phyloP scores from a whole-genome alignment of 2,329 filamentous ascomycete genomes.

The Fusarium guadeloupense region DNA sequence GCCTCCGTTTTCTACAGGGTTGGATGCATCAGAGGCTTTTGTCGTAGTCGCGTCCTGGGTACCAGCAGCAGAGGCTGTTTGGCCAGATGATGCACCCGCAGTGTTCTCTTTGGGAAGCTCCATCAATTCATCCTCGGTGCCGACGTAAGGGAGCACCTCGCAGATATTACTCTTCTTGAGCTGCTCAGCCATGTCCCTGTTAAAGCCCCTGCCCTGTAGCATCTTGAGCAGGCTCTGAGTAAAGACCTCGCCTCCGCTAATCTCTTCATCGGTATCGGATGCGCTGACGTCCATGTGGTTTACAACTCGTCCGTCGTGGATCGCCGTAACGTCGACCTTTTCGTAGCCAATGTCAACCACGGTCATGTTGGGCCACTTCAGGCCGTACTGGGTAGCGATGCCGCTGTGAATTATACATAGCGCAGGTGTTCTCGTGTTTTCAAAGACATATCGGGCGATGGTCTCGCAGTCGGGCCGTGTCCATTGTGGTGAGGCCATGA shows the following conservation, averaged over 20 bases:
- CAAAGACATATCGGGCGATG: slow-evolving; percentile 94
- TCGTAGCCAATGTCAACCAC: slow-evolving; percentile 91
- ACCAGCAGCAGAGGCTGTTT: slow-evolving; percentile 23
- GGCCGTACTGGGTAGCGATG: slow-evolving; percentile 85
- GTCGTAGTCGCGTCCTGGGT: slow-evolving; percentile 45
- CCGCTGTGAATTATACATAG: slow-evolving; percentile 92
- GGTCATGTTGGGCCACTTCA: slow-evolving; percentile 78
- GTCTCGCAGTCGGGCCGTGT: slow-evolving; percentile 86
- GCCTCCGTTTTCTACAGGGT: slow-evolving; percentile 49
- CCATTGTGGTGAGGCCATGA: slow-evolving; percentile 92
- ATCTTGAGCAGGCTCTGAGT: slow-evolving; percentile 77
- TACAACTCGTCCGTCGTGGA: slow-evolving; percentile 81
- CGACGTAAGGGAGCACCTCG: slow-evolving; percentile 69
- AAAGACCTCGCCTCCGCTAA: slow-evolving; percentile 88
- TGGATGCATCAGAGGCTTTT: slow-evolving; percentile 50
- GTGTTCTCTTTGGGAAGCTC: slow-evolving; percentile 58
- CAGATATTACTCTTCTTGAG: slow-evolving; percentile 73
- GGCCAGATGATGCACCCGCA: slow-evolving; percentile 37
- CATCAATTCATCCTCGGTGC: slow-evolving; percentile 56
- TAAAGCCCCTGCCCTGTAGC: slow-evolving; percentile 68
- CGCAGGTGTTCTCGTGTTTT: slow-evolving; percentile 94
- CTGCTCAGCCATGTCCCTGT: slow-evolving; percentile 74
- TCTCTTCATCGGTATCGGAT: slow-evolving; percentile 57
- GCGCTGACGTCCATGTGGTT: slow-evolving; percentile 71
- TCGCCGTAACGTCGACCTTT: slow-evolving; percentile 92